Evolutionary conservation across 2,329 filamentous ascomycete genomes (phyloP), one percentile per base, ranked within the genome.

Genomic region (Apiospora marii): DNA sequence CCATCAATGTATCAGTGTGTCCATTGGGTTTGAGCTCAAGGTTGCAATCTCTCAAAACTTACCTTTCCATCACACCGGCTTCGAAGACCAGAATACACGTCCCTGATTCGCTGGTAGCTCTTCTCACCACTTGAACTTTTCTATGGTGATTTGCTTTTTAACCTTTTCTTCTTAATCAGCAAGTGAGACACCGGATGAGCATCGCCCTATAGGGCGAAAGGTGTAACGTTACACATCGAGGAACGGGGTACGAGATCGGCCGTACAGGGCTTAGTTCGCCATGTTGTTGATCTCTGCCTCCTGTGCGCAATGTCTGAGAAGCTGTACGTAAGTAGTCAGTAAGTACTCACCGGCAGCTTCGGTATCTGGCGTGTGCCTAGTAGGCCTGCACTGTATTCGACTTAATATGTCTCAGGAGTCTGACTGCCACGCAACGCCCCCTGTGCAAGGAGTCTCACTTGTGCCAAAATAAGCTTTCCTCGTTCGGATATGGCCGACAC

Each of bases 231-330:
- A 30, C 53, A 34, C 53, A 61, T 7, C 3, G 8, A 34, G 19
- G 27, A 22, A 61, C 4, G 30, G 51, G 3, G 51, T 30, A 58
- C 6, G 22, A 61, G 5, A 22, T 34, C 53, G 53, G 5, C 53
- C 16, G 27, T 19, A 61, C 53, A 61, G 53, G 53, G 53, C 53
- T 61, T 34, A 61, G 53, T 34, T 34, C 27, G 51, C 27, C 51
- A 14, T 34, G 27, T 41, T 41, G 14, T 2, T 34, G 27, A 22
- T 34, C 53, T 34, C 14, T 34, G 58, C 22, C 27, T 61, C 6
- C 27, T 61, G 27, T 34, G 27, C 27, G 53, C 27, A 10, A 61
- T 61, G 53, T 34, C 27, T 61, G 27, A 22, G 27, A 22, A 1
- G 37, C 37, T 34, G 4, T 27, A 27, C 34, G 53, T 10, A 10